Conservation (phyloP, 345 rosid genomes). For the Ceriops zippeliana region DNA sequence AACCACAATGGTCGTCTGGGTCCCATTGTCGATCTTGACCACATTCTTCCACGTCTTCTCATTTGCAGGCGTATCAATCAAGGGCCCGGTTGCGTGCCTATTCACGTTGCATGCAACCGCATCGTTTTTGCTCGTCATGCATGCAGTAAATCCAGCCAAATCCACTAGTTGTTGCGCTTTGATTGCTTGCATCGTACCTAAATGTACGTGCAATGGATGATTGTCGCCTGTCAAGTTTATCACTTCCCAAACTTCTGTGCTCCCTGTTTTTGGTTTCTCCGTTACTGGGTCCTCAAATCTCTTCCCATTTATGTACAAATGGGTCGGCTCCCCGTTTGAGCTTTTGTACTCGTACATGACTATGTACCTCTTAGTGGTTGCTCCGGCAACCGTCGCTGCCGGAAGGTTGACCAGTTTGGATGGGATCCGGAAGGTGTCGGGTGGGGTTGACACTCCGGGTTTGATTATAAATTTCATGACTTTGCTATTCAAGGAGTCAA, state of each 20-base stretch:
- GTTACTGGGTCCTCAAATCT: conserved; percentile 10
- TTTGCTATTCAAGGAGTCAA: no score
- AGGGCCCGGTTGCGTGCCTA: conserved; percentile 7
- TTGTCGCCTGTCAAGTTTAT: conserved; percentile 23
- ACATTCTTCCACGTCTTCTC: conserved; percentile 29
- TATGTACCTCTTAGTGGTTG: no score
- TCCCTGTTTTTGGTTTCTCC: conserved; percentile 17
- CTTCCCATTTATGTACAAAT: conserved; percentile 18
- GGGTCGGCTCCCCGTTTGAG: conserved; percentile 8
- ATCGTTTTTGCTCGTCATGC: conserved; percentile 19
- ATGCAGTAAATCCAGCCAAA: background rate
- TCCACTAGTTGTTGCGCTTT: conserved; percentile 8
- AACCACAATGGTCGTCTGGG: conserved; percentile 20
- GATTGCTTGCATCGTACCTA: conserved; percentile 6
- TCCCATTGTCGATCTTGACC: conserved; percentile 17
- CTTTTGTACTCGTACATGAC: no score
- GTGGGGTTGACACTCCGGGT: no score
- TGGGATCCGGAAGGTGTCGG: no score
- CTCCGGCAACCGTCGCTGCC: no score
- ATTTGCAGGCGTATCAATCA: background rate
- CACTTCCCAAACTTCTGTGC: conserved; percentile 20
- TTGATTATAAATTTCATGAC: no score
- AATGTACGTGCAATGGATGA: conserved; percentile 20
- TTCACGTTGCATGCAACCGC: conserved; percentile 19
- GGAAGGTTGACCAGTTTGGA: no score